Percentiles rank a stretch among this genome's conserved stretches.
These are phyloP conservation scores for Aspergillus calidoustus DNA, from an alignment of 2,329 filamentous ascomycete species.

Conservation along the genomic window DNA sequence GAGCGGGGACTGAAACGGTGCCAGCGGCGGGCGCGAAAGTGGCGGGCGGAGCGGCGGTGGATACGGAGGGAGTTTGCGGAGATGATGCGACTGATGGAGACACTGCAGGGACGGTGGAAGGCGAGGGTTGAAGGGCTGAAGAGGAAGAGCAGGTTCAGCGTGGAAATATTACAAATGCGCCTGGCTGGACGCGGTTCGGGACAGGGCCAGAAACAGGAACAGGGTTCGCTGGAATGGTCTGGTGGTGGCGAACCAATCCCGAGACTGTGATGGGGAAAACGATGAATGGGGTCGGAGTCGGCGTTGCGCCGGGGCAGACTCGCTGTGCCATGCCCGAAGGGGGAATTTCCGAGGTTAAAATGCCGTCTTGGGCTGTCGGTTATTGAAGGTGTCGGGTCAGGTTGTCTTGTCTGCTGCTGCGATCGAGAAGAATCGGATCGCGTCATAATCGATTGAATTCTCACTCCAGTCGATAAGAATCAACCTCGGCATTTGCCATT, in stretches of 20 bases:
- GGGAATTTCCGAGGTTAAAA: constrained; percentile 5
- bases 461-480: background rate
- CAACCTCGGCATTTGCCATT: constrained; percentile 13
- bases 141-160: background rate
- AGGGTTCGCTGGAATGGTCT: constrained; percentile 17
- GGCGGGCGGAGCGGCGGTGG: constrained; percentile 27
- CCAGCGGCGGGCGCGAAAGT: constrained; percentile 19
- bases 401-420: background rate
- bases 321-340: background rate
- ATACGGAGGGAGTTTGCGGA: constrained; percentile 27
- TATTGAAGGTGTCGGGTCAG: background rate
- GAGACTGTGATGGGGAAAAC: background rate
- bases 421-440: too few relatives aligned
- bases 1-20: constrained; percentile 27
- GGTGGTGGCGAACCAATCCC: background rate
- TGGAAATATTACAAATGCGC: background rate
- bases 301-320: too few relatives aligned
- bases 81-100: constrained; percentile 24
- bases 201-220: background rate
- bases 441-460: too few relatives aligned
- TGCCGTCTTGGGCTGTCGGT: background rate
- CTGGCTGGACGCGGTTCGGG: background rate
- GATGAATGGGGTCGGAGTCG: background rate
- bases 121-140: background rate
- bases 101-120: background rate